Evolutionary conservation across 2,329 filamentous ascomycete species (phyloP).

Genomic region (Talaromyces islandicus): DNA sequence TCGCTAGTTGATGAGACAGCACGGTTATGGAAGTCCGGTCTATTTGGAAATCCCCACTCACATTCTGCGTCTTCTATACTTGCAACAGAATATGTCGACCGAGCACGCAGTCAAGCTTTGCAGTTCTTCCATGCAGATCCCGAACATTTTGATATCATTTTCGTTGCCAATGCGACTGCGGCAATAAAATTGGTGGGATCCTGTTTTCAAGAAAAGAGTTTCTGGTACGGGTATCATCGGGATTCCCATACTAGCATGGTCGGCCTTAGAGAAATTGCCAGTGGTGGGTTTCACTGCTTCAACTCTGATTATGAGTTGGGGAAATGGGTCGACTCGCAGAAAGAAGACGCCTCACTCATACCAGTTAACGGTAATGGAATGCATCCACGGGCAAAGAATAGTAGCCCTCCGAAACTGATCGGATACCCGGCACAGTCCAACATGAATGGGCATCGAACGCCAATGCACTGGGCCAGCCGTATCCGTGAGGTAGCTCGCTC

Average conservation of each 20-base stretch:
- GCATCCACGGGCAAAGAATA: conserved; percentile 11
- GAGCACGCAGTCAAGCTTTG: conserved; percentile 64
- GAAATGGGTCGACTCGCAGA: conserved; percentile 50
- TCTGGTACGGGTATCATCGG: conserved; percentile 75
- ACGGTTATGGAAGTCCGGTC: conserved; percentile 64
- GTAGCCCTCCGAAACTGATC: conserved; percentile 46
- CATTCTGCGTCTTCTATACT: conserved; percentile 73
- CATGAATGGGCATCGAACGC: conserved; percentile 74
- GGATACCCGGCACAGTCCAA: conserved; percentile 91
- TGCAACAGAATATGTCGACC: conserved; percentile 68
- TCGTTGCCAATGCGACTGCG: conserved; percentile 87
- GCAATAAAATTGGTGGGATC: conserved; percentile 83
- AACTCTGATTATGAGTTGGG: conserved; percentile 57
- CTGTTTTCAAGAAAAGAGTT: conserved; percentile 60
- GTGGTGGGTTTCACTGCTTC: conserved; percentile 57
- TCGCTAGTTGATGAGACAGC: conserved; percentile 75
- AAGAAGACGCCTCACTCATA: neutral
- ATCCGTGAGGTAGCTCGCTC: conserved; percentile 33
- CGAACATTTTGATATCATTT: conserved; percentile 76
- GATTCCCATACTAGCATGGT: conserved; percentile 84
- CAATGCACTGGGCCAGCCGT: conserved; percentile 59
- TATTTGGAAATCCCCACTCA: conserved; percentile 91
- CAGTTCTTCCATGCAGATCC: conserved; percentile 76
- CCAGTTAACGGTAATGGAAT: conserved; percentile 24
- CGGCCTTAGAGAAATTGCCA: conserved; percentile 68